phyloP scores from a whole-genome alignment of 1,139 yeast genomes.

The Suhomyces choctaworum region DNA sequence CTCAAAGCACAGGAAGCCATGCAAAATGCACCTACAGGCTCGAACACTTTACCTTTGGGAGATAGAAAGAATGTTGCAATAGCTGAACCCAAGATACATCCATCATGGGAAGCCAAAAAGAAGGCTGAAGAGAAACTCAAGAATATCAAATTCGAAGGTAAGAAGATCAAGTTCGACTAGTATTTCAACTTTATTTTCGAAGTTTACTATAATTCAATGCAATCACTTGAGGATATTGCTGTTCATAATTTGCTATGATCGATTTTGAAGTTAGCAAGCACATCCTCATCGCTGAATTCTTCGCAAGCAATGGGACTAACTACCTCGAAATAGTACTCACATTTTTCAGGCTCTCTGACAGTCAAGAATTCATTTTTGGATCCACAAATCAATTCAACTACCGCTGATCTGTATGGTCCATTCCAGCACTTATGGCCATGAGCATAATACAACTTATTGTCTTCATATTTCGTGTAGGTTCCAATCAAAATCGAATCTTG shows the following conservation, averaged over 20 bases:
- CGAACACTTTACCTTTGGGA: slow-evolving; percentile 39
- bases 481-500: slow-evolving; percentile 69
- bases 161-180: slow-evolving; percentile 71
- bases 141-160: slow-evolving; percentile 75
- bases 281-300: slow-evolving; percentile 32
- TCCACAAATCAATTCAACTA: slow-evolving; percentile 70
- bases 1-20: slow-evolving; percentile 44
- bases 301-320: slow-evolving; percentile 72
- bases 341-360: slow-evolving; percentile 87
- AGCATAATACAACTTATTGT: slow-evolving; percentile 43
- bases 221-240: no score
- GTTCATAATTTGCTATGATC: slow-evolving; percentile 25
- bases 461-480: slow-evolving; percentile 36
- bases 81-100: slow-evolving; percentile 53
- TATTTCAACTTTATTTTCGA: no score
- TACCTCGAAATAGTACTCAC: slow-evolving; percentile 69
- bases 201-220: not conserved
- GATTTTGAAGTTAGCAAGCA: slow-evolving; percentile 28
- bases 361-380: slow-evolving; percentile 50
- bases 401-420: slow-evolving; percentile 81
- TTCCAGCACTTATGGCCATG: slow-evolving; percentile 93
- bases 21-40: slow-evolving; percentile 18
- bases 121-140: slow-evolving; percentile 65
- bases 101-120: slow-evolving; percentile 93
- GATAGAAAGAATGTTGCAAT: slow-evolving; percentile 24